These are phyloP conservation scores for Neonectria faginata DNA, from an alignment of 2,329 filamentous ascomycete genomes.

Conservation along the genomic window DNA sequence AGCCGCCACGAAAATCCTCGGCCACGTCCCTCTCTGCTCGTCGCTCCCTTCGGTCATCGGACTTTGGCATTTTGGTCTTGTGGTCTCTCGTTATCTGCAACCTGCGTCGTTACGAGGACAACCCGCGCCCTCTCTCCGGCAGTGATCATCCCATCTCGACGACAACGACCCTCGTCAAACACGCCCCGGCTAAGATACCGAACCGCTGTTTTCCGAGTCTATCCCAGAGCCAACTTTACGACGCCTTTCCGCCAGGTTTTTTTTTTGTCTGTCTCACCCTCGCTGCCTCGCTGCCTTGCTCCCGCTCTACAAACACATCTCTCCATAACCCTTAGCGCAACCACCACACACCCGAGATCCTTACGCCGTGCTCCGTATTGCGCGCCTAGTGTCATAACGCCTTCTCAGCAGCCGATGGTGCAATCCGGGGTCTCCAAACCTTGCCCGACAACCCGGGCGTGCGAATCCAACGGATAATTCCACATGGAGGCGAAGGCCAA, in stretches of 20 bases:
- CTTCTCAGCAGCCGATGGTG: conserved; percentile 47
- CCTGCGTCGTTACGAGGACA: neutral
- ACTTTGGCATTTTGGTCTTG: neutral
- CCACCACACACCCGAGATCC: conserved; percentile 10
- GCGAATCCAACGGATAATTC: conserved; percentile 22
- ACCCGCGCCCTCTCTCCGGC: neutral
- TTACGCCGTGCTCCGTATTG: neutral
- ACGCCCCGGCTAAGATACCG: neutral
- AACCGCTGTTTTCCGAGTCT: conserved; percentile 5
- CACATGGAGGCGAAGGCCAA: conserved; percentile 18
- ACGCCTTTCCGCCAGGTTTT: neutral
- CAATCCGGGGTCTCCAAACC: conserved; percentile 44
- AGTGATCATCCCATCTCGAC: conserved; percentile 1
- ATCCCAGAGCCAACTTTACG: neutral
- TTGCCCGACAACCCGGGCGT: conserved; percentile 32
- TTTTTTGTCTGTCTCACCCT: neutral
- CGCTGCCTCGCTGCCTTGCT: neutral
- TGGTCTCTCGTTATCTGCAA: conserved; percentile 6
- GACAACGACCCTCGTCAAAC: neutral
- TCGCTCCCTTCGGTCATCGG: conserved; percentile 1
- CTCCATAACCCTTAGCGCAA: conserved; percentile 7
- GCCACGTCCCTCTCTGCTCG: neutral
- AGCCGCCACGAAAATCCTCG: conserved; percentile 40
- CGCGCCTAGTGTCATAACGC: conserved; percentile 42
- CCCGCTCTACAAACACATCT: neutral